Evolutionary conservation across 176 grass and related monocot genomes (phyloP).

Genomic region (Tillandsia leiboldiana): DNA sequence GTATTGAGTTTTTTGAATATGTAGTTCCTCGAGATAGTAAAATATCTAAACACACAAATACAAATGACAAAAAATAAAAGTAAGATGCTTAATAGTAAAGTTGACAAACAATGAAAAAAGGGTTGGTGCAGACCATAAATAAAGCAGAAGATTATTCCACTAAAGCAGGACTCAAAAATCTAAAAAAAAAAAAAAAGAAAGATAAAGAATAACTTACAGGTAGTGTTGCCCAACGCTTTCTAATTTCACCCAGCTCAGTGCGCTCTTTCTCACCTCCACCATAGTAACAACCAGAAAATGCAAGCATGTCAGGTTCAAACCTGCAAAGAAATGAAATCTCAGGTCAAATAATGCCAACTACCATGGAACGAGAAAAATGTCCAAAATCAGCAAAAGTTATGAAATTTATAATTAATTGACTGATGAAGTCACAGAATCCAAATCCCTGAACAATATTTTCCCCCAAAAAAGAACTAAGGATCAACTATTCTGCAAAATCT

Average conservation of each 20-base stretch:
- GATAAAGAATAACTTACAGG: constrained; percentile 41
- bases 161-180: background rate
- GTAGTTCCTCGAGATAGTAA: too few species aligned
- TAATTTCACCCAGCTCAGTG: constrained; percentile 73
- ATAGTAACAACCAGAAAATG: constrained; percentile 97
- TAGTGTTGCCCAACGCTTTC: constrained; percentile 93
- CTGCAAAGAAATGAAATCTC: constrained; percentile 25
- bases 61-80: too few species aligned
- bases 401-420: background rate
- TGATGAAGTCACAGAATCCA: background rate
- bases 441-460: too few species aligned
- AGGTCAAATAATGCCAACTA: background rate
- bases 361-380: background rate
- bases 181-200: background rate
- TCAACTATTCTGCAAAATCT: too few species aligned
- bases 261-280: constrained; percentile 90
- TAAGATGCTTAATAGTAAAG: too few species aligned
- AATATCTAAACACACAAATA: too few species aligned
- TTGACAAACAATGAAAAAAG: too few species aligned
- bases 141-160: too few species aligned
- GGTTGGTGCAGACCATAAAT: too few species aligned
- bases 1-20: too few species aligned
- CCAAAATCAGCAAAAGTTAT: background rate
- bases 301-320: constrained; percentile 99
- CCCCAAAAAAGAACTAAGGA: too few species aligned